phyloP scores from a whole-genome alignment of 345 rosid species.

The Acer yangbiense region DNA sequence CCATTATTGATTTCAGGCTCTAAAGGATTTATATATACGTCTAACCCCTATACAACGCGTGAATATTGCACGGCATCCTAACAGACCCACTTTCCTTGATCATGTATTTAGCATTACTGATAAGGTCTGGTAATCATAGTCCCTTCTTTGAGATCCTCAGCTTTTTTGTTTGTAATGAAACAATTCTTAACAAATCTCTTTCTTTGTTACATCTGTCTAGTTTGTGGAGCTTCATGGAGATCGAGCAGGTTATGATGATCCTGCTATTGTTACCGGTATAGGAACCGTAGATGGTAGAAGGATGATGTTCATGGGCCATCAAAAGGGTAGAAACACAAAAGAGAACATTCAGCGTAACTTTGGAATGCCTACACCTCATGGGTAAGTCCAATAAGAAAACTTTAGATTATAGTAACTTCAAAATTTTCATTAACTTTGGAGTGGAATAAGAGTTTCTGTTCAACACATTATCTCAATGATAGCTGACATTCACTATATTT shows the following conservation, averaged over 20 bases:
- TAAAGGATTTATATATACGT: slow-evolving; percentile 72
- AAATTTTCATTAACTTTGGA: background rate
- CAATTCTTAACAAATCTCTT: slow-evolving; percentile 13
- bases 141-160: slow-evolving; percentile 9
- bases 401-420: too few species aligned
- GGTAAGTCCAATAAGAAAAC: slow-evolving; percentile 48
- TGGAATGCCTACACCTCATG: slow-evolving; percentile 99
- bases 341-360: slow-evolving; percentile 92
- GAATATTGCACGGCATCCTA: slow-evolving; percentile 93
- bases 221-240: slow-evolving; percentile 99
- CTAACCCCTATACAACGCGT: slow-evolving; percentile 93
- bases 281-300: slow-evolving; percentile 87
- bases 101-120: slow-evolving; percentile 89
- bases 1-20: slow-evolving; percentile 55
- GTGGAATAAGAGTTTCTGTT: slow-evolving; percentile 2
- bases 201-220: slow-evolving; percentile 41
- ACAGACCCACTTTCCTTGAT: slow-evolving; percentile 97
- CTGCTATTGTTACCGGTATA: slow-evolving; percentile 93
- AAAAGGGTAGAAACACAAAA: slow-evolving; percentile 98
- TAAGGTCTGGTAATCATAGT: slow-evolving; percentile 54
- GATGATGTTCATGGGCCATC: slow-evolving; percentile 97
- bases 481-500: slow-evolving; percentile 22
- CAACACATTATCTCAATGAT: background rate
- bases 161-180: slow-evolving; percentile 4
- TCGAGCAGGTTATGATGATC: slow-evolving; percentile 97